Evolutionary conservation across 768 basidiomycete species (phyloP).

Genomic region (Psilocybe cyanescens): DNA sequence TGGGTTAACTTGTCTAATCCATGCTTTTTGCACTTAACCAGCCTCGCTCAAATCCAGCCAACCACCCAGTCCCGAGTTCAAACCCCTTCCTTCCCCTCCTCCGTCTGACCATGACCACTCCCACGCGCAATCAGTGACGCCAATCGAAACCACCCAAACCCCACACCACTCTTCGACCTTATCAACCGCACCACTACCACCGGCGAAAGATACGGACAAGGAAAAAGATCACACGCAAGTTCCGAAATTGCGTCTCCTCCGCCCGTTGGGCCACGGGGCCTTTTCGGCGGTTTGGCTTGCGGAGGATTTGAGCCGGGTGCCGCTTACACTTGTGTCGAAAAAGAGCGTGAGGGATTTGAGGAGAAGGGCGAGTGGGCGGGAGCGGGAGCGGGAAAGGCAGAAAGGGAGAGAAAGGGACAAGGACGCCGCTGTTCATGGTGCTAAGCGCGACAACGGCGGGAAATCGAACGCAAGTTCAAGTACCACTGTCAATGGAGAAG

Average conservation of each 20-base stretch:
- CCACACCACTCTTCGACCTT: background rate
- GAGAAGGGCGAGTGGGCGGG: constrained; percentile 28
- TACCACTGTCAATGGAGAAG: background rate
- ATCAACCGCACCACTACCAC: constrained; percentile 10
- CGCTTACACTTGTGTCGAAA: constrained; percentile 45
- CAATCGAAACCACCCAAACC: background rate
- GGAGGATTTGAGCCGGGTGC: constrained; percentile 49
- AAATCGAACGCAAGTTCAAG: background rate
- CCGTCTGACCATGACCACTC: background rate
- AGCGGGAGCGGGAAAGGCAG: constrained; percentile 11
- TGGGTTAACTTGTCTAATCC: background rate
- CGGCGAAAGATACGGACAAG: constrained; percentile 1
- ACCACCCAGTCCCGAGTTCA: background rate
- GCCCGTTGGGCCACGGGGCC: constrained; percentile 67
- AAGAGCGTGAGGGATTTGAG: constrained; percentile 44
- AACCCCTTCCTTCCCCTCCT: constrained; percentile 1
- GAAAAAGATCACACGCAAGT: constrained; percentile 15
- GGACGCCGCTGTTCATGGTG: background rate
- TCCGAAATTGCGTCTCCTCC: constrained; percentile 51
- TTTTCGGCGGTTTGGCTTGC: constrained; percentile 83
- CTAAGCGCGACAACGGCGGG: background rate
- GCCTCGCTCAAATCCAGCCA: background rate
- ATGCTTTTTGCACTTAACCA: background rate
- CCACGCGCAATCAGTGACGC: background rate
- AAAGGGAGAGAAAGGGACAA: background rate